Evolutionary conservation across 306 rosid genomes (phyloP).

Genomic region (Acmispon strigosus): DNA sequence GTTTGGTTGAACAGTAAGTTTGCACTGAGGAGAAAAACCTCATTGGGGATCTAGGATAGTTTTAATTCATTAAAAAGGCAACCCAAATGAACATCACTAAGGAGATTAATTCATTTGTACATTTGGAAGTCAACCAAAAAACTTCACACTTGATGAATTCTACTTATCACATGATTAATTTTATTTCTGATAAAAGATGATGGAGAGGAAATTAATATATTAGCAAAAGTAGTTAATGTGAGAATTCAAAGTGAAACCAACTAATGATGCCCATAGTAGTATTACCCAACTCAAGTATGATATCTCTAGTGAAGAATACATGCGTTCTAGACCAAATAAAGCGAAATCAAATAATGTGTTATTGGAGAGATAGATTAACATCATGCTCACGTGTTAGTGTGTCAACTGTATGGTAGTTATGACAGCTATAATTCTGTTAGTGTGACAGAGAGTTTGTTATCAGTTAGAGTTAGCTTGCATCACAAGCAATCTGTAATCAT

Average conservation of each 20-base stretch:
- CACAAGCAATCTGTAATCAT: too few species aligned
- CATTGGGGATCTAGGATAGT: background rate
- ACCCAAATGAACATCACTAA: background rate
- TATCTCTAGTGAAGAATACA: too few species aligned
- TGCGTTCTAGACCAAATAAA: background rate
- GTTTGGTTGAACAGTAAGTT: background rate
- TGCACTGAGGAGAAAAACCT: background rate
- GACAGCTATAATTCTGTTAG: too few species aligned
- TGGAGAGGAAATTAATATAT: background rate
- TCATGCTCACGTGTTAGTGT: too few species aligned
- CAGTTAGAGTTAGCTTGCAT: too few species aligned
- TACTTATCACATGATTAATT: too few species aligned
- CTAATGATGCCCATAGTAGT: background rate
- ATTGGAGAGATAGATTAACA: too few species aligned
- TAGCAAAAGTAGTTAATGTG: background rate
- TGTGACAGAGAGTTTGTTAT: too few species aligned
- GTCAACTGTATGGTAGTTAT: too few species aligned
- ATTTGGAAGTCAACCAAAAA: background rate
- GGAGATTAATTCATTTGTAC: background rate
- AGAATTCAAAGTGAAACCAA: constrained; percentile 15
- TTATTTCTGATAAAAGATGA: background rate
- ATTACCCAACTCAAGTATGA: too few species aligned
- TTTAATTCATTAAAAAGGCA: constrained; percentile 2
- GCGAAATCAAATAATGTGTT: constrained; percentile 8
- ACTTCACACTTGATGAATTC: too few species aligned